Evolutionary conservation across 306 rosid genomes (phyloP).

Genomic region (Hippophae gyantsensis): DNA sequence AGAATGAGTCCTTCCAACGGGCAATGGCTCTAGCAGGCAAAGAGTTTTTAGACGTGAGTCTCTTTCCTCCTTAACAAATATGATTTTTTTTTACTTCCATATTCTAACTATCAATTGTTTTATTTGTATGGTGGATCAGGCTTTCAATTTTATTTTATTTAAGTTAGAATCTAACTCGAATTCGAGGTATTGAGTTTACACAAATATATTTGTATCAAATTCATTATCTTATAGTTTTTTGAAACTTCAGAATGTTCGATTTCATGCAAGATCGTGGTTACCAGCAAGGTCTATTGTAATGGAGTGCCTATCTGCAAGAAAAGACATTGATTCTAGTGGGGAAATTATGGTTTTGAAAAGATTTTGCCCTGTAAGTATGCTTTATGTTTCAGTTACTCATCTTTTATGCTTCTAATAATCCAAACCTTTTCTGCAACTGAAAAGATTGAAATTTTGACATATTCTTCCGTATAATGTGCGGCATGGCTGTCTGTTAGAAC

Average conservation of each 20-base stretch:
- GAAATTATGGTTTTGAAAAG: slow-evolving; percentile 36
- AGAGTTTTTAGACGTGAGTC: slow-evolving; percentile 39
- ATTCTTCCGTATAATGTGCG: too few species aligned
- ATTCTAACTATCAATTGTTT: background rate
- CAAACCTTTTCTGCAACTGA: too few species aligned
- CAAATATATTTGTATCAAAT: background rate
- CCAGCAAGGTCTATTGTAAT: slow-evolving; percentile 38
- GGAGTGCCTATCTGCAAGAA: slow-evolving; percentile 44
- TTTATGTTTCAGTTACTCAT: background rate
- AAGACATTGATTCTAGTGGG: slow-evolving; percentile 36
- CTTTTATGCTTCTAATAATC: background rate
- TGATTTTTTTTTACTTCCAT: background rate
- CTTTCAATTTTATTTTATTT: background rate
- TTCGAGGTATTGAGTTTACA: background rate
- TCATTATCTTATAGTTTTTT: background rate
- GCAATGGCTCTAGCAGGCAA: slow-evolving; percentile 48
- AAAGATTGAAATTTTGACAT: too few species aligned
- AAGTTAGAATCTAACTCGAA: background rate
- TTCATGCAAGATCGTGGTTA: slow-evolving; percentile 44
- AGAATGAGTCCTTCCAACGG: slow-evolving; percentile 38
- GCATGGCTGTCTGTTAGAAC: too few species aligned
- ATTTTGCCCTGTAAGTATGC: slow-evolving; percentile 46
- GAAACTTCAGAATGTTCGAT: slow-evolving; percentile 32
- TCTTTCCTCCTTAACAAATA: background rate
- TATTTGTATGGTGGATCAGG: background rate